phyloP scores from a whole-genome alignment of 208 protist genomes.

The Leishmania turanica region DNA sequence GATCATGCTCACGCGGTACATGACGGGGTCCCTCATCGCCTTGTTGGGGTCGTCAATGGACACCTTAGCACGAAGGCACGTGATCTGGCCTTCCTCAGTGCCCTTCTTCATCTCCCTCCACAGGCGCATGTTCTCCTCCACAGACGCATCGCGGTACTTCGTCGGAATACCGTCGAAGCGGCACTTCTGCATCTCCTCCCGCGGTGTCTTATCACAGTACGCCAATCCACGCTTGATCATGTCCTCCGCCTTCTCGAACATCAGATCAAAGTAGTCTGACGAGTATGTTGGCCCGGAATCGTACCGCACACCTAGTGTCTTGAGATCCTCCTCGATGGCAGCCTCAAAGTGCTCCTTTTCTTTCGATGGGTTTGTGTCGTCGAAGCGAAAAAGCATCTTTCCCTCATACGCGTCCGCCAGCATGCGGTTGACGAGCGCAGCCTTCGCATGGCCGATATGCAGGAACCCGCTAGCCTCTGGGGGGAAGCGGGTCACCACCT shows the following conservation, averaged over 20 bases:
- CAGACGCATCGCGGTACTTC: slow-evolving; percentile 71
- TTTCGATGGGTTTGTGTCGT: slow-evolving; percentile 99
- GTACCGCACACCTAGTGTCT: slow-evolving; percentile 90
- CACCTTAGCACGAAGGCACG: slow-evolving; percentile 98
- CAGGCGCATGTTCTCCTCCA: slow-evolving; percentile 96
- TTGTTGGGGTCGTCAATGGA: slow-evolving; percentile 95
- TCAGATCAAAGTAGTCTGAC: slow-evolving; percentile 97
- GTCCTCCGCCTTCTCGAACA: slow-evolving; percentile 90
- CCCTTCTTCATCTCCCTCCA: slow-evolving; percentile 96
- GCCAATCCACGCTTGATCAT: slow-evolving; percentile 93
- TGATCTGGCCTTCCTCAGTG: slow-evolving; percentile 86
- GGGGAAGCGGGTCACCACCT: slow-evolving; percentile 97
- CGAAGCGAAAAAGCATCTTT: slow-evolving; percentile 98
- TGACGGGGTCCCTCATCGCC: slow-evolving; percentile 97
- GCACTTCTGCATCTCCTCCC: slow-evolving; percentile 95
- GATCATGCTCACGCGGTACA: slow-evolving; percentile 95
- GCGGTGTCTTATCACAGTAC: slow-evolving; percentile 98
- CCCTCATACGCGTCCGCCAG: slow-evolving; percentile 97
- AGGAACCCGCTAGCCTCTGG: slow-evolving; percentile 97
- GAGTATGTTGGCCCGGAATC: slow-evolving; percentile 94
- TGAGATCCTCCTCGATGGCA: slow-evolving; percentile 96
- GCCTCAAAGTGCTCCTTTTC: slow-evolving; percentile 97
- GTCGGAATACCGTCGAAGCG: slow-evolving; percentile 93
- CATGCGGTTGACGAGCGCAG: slow-evolving; percentile 98
- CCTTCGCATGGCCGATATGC: slow-evolving; percentile 99